Conservation (phyloP, 805 yeast species). For the Cyberlindnera euphorbiiphila region DNA sequence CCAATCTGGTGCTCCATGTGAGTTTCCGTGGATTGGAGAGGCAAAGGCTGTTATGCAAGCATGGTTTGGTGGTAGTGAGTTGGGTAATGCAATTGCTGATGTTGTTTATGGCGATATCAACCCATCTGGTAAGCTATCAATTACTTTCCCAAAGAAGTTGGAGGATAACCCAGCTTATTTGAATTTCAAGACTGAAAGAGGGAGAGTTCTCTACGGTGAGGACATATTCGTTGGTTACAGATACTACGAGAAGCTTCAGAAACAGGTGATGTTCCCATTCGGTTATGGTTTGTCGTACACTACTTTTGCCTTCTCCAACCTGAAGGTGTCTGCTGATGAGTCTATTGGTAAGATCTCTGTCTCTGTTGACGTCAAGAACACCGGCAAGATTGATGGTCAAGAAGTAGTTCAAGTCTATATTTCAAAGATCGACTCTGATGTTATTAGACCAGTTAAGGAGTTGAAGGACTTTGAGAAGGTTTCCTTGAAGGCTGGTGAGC, state of each 20-base stretch:
- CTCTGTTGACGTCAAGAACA: conserved; percentile 42
- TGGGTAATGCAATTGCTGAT: conserved; percentile 59
- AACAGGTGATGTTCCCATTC: conserved; percentile 52
- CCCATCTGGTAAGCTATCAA: conserved; percentile 56
- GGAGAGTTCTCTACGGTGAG: conserved; percentile 58
- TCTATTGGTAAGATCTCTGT: conserved; percentile 27
- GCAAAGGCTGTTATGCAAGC: conserved; percentile 48
- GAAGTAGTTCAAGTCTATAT: conserved; percentile 57
- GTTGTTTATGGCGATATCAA: conserved; percentile 56
- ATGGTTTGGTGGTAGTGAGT: conserved; percentile 58
- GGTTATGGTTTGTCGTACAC: conserved; percentile 64
- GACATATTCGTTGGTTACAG: conserved; percentile 63
- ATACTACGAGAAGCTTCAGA: conserved; percentile 50
- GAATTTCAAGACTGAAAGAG: conserved; percentile 48
- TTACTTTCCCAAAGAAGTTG: conserved; percentile 48
- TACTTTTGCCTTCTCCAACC: conserved; percentile 38
- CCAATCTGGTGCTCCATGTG: conserved; percentile 62
- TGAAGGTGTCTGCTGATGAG: conserved; percentile 31
- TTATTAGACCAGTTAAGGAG: conserved; percentile 54
- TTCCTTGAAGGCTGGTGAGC: conserved; percentile 41
- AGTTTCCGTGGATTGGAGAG: conserved; percentile 48
- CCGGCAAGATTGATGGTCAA: conserved; percentile 45
- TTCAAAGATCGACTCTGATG: conserved; percentile 31
- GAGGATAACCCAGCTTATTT: conserved; percentile 56
- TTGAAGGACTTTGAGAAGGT: conserved; percentile 56